Evolutionary conservation across 345 rosid genomes (phyloP), one percentile per base, ranked within the genome.

Genomic region (Microthlaspi erraticum): DNA sequence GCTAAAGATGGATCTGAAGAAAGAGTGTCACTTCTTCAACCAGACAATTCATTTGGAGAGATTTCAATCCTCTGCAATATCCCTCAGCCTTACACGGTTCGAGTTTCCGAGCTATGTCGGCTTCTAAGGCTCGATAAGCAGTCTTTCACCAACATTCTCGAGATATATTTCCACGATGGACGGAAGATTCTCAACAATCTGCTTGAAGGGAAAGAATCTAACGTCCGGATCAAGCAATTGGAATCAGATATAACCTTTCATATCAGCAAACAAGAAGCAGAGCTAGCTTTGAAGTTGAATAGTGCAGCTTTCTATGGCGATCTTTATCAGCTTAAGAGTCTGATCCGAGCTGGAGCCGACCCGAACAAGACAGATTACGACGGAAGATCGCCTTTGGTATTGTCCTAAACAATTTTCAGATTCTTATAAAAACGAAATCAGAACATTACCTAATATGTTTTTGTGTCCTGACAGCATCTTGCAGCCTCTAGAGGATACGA

Each of bases 381-480:
- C 43, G 90, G 96, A 64, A 83, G 96, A 83, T 84, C 95, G 2
- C 93, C 98, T 29, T 70, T 92, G 94, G 98, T 92, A 87, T 60
- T 54, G 8, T 12, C 12, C 16, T 14, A 48, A 58, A 38, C 31
- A 5, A 5, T 61, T 68, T 26, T 54, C 4, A 0, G 54, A 17
- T 66, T 68, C 56, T 70, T 39, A n/a, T n/a, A n/a, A n/a, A n/a
- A n/a, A n/a, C n/a, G n/a, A n/a, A 13, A 26, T 17, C 7, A 2
- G 13, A 64, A 53, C 64, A 26, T 41, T 41, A 59, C 5, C 45
- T 72, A 60, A 67, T 10, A 72, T 36, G 41, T 54, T 53, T 48
- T 51, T 50, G 6, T 18, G 3, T 26, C 26, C 33, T 77, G n/a
- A 60, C 86, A 90, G 98, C 95, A 92, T 53, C 81, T 88, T 71